These are phyloP conservation scores for Nigrospora sphaerica DNA, from an alignment of 2,329 filamentous ascomycete species.

Conservation along the genomic window DNA sequence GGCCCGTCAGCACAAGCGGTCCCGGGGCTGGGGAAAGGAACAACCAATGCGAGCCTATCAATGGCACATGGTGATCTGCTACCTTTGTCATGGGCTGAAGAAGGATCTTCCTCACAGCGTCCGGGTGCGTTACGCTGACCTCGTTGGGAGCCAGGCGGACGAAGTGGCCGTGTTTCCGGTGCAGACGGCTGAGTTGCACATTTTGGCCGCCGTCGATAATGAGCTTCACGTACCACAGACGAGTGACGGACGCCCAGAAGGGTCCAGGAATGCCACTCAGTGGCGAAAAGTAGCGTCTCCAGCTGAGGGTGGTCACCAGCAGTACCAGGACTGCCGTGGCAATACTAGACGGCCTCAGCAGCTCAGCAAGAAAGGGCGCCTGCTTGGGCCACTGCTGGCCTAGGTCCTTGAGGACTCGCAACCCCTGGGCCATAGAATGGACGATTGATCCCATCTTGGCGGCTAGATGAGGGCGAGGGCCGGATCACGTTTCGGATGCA, in stretches of 20 bases:
- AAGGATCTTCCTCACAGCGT: neutral
- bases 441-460: too few species aligned
- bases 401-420: too few species aligned
- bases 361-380: too few species aligned
- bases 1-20: neutral
- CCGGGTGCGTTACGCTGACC: conserved; percentile 1
- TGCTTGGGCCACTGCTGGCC: too few species aligned
- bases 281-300: conserved; percentile 3
- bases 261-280: conserved; percentile 6
- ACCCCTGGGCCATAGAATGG: too few species aligned
- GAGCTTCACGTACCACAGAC: conserved; percentile 5
- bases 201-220: conserved; percentile 6
- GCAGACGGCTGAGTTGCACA: conserved; percentile 1
- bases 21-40: neutral
- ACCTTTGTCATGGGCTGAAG: conserved; percentile 3
- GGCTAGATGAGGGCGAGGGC: too few species aligned
- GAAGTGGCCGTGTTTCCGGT: conserved; percentile 6
- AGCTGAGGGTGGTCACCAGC: neutral
- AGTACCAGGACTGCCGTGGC: too few species aligned
- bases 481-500: too few species aligned
- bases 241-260: conserved; percentile 4
- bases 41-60: neutral
- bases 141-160: conserved; percentile 2
- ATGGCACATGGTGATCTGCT: neutral
- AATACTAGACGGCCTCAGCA: too few species aligned